phyloP scores from a whole-genome alignment of 2,329 filamentous ascomycete genomes.

The Westerdykella sp. region DNA sequence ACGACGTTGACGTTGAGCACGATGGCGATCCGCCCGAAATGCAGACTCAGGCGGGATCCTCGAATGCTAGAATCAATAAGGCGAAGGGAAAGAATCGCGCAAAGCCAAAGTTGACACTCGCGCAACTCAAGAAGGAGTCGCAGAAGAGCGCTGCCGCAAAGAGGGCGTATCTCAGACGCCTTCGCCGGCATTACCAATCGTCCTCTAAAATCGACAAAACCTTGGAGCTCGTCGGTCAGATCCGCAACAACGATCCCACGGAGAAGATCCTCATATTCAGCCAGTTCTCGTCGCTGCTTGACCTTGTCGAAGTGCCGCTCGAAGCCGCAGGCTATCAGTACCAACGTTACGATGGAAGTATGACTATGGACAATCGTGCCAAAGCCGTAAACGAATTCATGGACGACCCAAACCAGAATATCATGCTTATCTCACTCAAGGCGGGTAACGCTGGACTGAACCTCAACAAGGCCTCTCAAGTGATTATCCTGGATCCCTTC shows the following conservation, averaged over 20 bases:
- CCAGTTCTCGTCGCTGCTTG: conserved; percentile 73
- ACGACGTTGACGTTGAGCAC: conserved; percentile 34
- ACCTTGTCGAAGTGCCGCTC: conserved; percentile 69
- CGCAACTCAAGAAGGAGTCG: conserved; percentile 62
- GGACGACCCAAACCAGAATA: conserved; percentile 52
- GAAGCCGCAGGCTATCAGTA: conserved; percentile 52
- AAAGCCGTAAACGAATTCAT: conserved; percentile 63
- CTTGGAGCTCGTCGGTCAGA: conserved; percentile 55
- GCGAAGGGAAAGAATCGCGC: conserved; percentile 4
- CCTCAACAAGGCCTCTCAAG: conserved; percentile 71
- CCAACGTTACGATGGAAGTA: conserved; percentile 69
- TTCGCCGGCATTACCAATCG: conserved; percentile 62
- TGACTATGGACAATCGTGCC: conserved; percentile 61
- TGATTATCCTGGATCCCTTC: conserved; percentile 88
- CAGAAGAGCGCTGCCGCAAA: conserved; percentile 59
- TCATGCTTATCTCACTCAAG: conserved; percentile 74
- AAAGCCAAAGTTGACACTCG: conserved; percentile 46
- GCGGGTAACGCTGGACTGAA: conserved; percentile 84
- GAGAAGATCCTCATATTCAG: conserved; percentile 80
- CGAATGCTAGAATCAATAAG: not conserved
- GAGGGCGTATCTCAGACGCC: conserved; percentile 61
- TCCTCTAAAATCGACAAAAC: conserved; percentile 71
- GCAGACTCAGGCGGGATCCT: conserved; percentile 7
- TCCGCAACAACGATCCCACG: conserved; percentile 45
- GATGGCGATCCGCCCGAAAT: not conserved